Percentiles rank a stretch among this genome's conserved stretches.
phyloP scores from a whole-genome alignment of 805 yeast genomes.

The Starmerella khaoyaiensis region DNA sequence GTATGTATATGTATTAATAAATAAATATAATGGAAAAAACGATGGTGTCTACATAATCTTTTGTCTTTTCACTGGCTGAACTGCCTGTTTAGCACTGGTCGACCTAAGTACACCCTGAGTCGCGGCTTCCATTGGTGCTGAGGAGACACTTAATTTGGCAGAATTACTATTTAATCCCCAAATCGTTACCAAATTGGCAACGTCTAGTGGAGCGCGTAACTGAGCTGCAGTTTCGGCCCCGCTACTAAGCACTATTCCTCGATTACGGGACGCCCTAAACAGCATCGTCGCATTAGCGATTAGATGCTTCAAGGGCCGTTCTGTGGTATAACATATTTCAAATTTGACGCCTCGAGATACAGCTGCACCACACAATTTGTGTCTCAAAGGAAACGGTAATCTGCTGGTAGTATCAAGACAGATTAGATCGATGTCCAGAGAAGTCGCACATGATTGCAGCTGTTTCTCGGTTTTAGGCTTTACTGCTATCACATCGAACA shows the following conservation, averaged over 20 bases:
- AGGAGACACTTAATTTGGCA: constrained; percentile 46
- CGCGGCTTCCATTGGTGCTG: constrained; percentile 50
- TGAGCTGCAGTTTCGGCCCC: constrained; percentile 45
- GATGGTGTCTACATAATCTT: no score
- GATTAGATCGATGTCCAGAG: constrained; percentile 68
- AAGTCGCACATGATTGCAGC: constrained; percentile 57
- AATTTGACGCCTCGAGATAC: constrained; percentile 68
- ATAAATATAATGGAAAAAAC: no score
- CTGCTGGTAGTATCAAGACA: constrained; percentile 55
- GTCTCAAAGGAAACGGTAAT: constrained; percentile 65
- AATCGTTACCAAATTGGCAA: constrained; percentile 48
- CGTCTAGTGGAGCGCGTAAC: constrained; percentile 53
- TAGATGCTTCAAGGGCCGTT: constrained; percentile 43
- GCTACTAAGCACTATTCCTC: constrained; percentile 67
- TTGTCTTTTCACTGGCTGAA: constrained; percentile 12
- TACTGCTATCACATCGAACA: constrained; percentile 71
- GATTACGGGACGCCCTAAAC: constrained; percentile 64
- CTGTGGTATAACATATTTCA: constrained; percentile 58
- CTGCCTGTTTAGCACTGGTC: constrained; percentile 65
- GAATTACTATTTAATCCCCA: constrained; percentile 59
- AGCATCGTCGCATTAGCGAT: constrained; percentile 62
- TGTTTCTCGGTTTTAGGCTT: constrained; percentile 72
- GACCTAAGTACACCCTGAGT: constrained; percentile 62
- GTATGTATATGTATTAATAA: not conserved
- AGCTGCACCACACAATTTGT: constrained; percentile 74